Evolutionary conservation across 306 rosid species (phyloP), one percentile per base, ranked within the genome.

Genomic region (Erythrophleum fordii): DNA sequence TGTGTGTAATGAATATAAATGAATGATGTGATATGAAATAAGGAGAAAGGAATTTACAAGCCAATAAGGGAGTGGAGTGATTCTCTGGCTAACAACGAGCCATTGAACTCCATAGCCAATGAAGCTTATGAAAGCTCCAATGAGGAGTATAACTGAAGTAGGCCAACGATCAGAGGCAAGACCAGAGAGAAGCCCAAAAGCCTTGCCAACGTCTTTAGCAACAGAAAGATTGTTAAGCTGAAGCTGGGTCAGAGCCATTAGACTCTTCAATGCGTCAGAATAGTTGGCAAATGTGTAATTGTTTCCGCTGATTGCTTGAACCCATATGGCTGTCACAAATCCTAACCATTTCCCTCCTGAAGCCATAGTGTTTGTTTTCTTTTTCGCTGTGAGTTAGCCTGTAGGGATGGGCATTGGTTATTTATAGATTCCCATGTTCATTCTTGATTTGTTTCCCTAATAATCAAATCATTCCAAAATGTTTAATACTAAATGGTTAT

Each of bases 41-140:
- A 10, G 59, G 5, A 41, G 28, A 68, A 2, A n/a, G 28, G 1
- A 45, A 1, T 93, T 94, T 52, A 52, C 25, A 0, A 52, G 98
- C 97, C 97, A 95, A 39, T 90, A 95, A 1, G 97, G 58, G 11
- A 95, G 95, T 11, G 97, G 97, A 0, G 72, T 25, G 25, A 95
- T 86, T 11, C 51, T 72, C 42, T 87, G 85, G 23, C 94, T 92
- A 34, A 91, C 98, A n/a, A 95, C 97, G 4, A 95, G 97, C 97
- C 97, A 95, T 22, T 95, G 97, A 4, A 71, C 89, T 5, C 98
- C 98, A 69, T 95, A 95, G 18, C 97, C 97, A 2, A 95, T 5
- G 1, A 95, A 86, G 6, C 99, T 97, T 81, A 91, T n/a, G 5
- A 20, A 52, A 52, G 88, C 85, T 59, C 91, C 91, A 51, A 86